Evolutionary conservation across 805 yeast genomes (phyloP), one percentile per base, ranked within the genome.

Genomic region (Monosporozyma servazzii): DNA sequence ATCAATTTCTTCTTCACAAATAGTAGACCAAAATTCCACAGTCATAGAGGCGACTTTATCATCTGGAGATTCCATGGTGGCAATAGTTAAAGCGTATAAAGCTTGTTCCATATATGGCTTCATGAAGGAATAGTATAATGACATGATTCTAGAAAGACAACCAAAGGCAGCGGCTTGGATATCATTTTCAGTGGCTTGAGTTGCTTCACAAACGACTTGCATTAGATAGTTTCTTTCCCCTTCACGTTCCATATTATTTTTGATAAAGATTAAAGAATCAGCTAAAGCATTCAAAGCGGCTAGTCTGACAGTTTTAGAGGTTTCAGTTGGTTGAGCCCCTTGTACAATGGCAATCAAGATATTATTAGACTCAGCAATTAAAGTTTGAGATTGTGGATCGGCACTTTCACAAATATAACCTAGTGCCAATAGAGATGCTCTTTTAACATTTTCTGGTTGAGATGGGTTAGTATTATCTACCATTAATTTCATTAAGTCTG

Each of bases 181-280:
- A 60, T 86, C 95, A 45, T 75, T 71, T 63, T 84, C 86, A 36
- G 79, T 77, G 21, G 95, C 86, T 69, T 91, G 96, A n/a, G 99
- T 90, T 17, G 97, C 96, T 71, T 93, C 98, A 72, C 99, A 93
- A 15, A 93, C 97, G 43, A 93, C 97, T 74, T 89, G 96, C 99
- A 93, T 93, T 68, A 93, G 86, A 70, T 86, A 89, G 68, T 93
- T 90, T 65, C 99, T 81, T 75, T 93, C 99, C 54, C 93, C 95
- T 65, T 91, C 98, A 53, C 86, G 79, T 60, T 82, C 89, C 75
- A 93, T 93, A 71, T 93, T 93, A 62, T 76, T 78, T 54, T 85
- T 81, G 70, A 93, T 88, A 68, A 91, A 93, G 58, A 84, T 95
- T 59, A 93, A 77, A 30, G 98, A 89, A 71, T 86, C 86, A 44